Base-by-base conservation (phyloP, 1,284 basidiomycete genomes). In the Athelia sp. region DNA sequence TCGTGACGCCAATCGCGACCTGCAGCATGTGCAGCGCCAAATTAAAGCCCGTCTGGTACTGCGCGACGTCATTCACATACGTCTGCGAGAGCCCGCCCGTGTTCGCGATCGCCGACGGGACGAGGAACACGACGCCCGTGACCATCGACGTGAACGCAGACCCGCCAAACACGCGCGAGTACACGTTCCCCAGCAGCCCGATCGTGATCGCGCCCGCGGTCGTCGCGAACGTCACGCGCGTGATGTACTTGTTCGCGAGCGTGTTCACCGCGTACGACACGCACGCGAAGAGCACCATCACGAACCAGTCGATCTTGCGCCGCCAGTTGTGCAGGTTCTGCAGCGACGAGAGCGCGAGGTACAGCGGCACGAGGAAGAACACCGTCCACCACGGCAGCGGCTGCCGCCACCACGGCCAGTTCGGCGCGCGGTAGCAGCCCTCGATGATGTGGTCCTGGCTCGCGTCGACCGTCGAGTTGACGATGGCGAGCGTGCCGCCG, bases 91-190 rank as follows among this genome's bases (percentile, higher is more conserved):
- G 73, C 47, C 90, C 90, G 46, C 92, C 92, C 35, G 85, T 87
- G 62, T 90, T 86, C 35, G 89, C 86, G 52, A 95, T 88, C 54
- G 89, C 90, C 52, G 89, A 92, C 84, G 89, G 89, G 11, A 93
- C 89, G 26, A 93, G 72, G 66, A 92, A 92, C 48, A 92, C 69
- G 15, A 93, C 87, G 22, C 90, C 87, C 2, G 89, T 88, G n/a
- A 91, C 87, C 86, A 90, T 93, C 14, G 87, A 82, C 0, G 90
- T 92, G 64, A 93, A 94, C 2, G 91, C 89, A 3, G 85, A 87
- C 45, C 89, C 91, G 23, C 82, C 78, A 56, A 86, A 78, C 29
- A 90, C 64, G 40, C 89, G 77, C 43, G 90, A 90, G 62, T 92
- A 93, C 14, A 83, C 62, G 60, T 93, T 93, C 42, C 90, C 90